Percentiles rank a stretch among this genome's conserved stretches.
Conservation (phyloP, 2,329 filamentous ascomycete species). For the Byssothecium circinans region DNA sequence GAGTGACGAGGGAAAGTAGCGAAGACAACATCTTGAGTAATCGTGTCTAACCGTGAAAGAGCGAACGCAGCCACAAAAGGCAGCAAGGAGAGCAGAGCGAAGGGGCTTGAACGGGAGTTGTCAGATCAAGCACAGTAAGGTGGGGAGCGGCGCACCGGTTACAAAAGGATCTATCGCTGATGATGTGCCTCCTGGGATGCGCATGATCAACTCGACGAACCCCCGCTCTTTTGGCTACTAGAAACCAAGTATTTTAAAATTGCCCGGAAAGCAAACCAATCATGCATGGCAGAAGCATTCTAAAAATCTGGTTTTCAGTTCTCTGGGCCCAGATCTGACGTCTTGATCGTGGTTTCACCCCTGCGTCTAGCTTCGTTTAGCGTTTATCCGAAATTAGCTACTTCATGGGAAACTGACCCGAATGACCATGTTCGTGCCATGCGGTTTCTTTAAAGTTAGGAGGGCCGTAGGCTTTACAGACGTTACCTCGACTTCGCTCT, state of each 20-base stretch:
- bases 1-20: conserved; percentile 26
- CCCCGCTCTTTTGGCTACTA: conserved; percentile 12
- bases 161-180: conserved; percentile 9
- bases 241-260: conserved; percentile 22
- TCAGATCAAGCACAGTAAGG: conserved; percentile 12
- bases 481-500: conserved; percentile 18
- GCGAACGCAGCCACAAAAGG: conserved; percentile 26
- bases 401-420: conserved; percentile 18
- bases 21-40: conserved; percentile 25
- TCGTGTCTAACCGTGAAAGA: conserved; percentile 16
- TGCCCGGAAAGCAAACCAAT: conserved; percentile 29
- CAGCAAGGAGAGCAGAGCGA: conserved; percentile 15
- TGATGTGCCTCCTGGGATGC: conserved; percentile 26
- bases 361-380: conserved; percentile 25
- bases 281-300: conserved; percentile 10
- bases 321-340: conserved; percentile 1
- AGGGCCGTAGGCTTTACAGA: conserved; percentile 15
- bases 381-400: conserved; percentile 39
- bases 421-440: neutral
- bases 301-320: conserved; percentile 30
- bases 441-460: conserved; percentile 21
- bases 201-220: conserved; percentile 21
- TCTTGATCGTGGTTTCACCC: conserved; percentile 25
- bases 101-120: conserved; percentile 22
- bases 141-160: conserved; percentile 23